Base-by-base conservation (phyloP, 2,329 filamentous ascomycete genomes). In the Hortaea sp. region DNA sequence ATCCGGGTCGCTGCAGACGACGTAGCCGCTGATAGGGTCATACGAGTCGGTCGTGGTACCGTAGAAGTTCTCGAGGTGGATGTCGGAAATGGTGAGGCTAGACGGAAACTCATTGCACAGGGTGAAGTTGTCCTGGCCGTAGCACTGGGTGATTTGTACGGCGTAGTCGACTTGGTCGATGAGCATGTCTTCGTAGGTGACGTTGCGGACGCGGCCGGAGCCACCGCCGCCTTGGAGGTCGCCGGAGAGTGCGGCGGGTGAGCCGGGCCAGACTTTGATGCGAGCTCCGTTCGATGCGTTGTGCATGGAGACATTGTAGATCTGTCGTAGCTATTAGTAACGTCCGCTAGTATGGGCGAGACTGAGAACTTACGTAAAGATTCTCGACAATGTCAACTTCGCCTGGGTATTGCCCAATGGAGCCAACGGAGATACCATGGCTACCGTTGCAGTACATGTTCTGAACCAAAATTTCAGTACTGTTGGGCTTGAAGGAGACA, bases 401-500 rank as follows among this genome's bases (percentile, higher is more conserved):
- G 20, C 71, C 74, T 11, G 67, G 57, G 57, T 86, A 85, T 62
- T 86, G 82, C 20, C 82, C 82, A 0, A 86, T 67, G 0, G 79
- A 84, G 6, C 83, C 83, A n/a, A 85, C 80, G 7, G 76, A 81
- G 53, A 86, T 85, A 35, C 83, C 83, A 57, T 86, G 82, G 3
- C 79, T 84, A 31, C 81, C 81, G 56, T 81, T 82, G 65, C 82
- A 86, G 49, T 70, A 66, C 4, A 86, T 66, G 50, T 81, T 79
- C 59, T 85, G 81, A 5, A 85, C 75, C 4, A 85, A 62, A 6
- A 85, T 76, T 52, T 84, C 74, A 39, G 80, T 85, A 55, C 75
- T 80, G 61, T 85, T 86, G 12, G 82, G 82, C 64, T 86, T 86
- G 72, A 86, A 85, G 0, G 80, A 81, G 9, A 86, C 79, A 49